Base-by-base conservation (phyloP, 2,329 filamentous ascomycete species). In the Hymenoscyphus scutula region DNA sequence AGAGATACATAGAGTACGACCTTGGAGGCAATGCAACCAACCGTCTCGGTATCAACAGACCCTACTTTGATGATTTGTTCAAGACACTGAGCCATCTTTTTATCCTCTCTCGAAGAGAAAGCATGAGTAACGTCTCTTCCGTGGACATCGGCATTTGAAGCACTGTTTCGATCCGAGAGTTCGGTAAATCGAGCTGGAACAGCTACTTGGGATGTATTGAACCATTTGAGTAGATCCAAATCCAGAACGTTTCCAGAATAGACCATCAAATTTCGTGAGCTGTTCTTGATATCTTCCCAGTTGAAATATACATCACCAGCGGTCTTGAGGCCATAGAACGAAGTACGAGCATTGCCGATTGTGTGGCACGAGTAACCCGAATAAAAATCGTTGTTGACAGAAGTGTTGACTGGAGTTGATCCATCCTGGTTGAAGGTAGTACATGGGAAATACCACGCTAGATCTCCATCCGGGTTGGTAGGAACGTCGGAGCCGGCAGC, bases 361-460 rank as follows among this genome's bases (percentile, higher is more conserved):
- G 95, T 98, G 74, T 99, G 95, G 75, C 95, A 99, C 48, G 84
- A 83, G 76, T 95, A 97, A 34, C 96, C 95, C 34, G 87, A 78
- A 74, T 97, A 97, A 3, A 23, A 19, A 25, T 48, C 41, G 75
- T 89, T 89, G 0, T 86, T 83, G 45, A 82, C 81, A 0, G 91
- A 93, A 51, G 79, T 76, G 74, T 99, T 97, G 1, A 90, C 88
- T 65, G 84, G 77, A 27, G 83, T 85, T 1, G 92, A 97, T 27
- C 95, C 95, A 74, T 99, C 95, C 77, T 98, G 95, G 69, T 96
- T 96, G 81, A 93, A 96, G 1, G 90, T 82, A 4, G 83, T 88
- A 81, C 95, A 99, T 2, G 95, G 95, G 74, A 98, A 98, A 75
- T 99, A 99, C 94, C 95, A 99, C 1, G 89, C 95, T 65, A 99